phyloP scores from a whole-genome alignment of 208 protist species.

The Angomonas desouzai region DNA sequence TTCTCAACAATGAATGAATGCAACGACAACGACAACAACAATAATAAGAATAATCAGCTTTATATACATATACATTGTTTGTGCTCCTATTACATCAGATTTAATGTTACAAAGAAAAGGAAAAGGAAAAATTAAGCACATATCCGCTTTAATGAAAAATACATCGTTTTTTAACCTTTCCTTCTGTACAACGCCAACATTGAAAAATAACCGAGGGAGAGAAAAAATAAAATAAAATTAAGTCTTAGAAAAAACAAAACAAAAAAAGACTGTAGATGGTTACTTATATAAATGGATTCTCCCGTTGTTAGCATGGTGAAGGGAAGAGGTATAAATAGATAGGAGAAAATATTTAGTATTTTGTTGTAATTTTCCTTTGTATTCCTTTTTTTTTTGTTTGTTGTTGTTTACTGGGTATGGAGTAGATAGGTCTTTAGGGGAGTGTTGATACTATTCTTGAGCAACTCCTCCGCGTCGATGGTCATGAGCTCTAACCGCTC shows the following conservation, averaged over 20 bases:
- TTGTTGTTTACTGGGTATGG: constrained; percentile 1
- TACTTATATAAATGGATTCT: not conserved
- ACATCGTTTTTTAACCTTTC: constrained; percentile 10
- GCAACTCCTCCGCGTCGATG: constrained; percentile 51
- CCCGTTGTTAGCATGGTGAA: too few species aligned
- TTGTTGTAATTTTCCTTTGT: not conserved
- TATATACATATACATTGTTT: not conserved
- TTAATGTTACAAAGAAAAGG: constrained; percentile 11
- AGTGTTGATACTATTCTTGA: constrained; percentile 37
- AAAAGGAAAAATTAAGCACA: constrained; percentile 15
- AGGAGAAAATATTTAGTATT: too few species aligned
- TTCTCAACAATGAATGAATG: too few species aligned
- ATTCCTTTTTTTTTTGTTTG: constrained; percentile 4
- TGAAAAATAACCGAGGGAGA: too few species aligned
- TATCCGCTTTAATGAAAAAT: constrained; percentile 1
- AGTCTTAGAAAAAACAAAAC: constrained; percentile 20
- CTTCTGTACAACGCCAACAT: too few species aligned
- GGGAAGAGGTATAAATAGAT: too few species aligned
- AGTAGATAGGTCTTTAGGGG: constrained; percentile 62
- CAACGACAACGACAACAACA: not conserved
- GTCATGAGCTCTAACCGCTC: constrained; percentile 62
- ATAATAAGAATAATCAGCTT: not conserved
- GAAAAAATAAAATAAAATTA: too few species aligned
- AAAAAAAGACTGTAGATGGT: constrained; percentile 19
- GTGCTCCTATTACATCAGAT: not conserved